These are phyloP conservation scores for Porpolomopsis calyptriformis DNA, from an alignment of 768 basidiomycete species.

Conservation along the genomic window DNA sequence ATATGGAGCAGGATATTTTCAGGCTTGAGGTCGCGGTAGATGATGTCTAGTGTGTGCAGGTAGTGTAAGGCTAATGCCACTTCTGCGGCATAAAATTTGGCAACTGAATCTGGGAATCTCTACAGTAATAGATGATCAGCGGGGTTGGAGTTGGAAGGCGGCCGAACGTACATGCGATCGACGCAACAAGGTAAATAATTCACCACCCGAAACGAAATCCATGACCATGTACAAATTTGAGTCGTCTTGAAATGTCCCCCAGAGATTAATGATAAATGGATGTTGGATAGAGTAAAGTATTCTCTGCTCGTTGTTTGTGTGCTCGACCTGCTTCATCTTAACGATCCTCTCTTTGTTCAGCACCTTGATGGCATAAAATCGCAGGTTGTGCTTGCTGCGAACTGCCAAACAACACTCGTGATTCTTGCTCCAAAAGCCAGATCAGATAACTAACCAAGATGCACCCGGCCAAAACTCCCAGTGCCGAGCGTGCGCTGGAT, in stretches of 20 bases:
- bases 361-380: constrained; percentile 94
- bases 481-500: constrained; percentile 83
- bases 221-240: constrained; percentile 97
- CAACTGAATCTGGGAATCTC: constrained; percentile 93
- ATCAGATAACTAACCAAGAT: constrained; percentile 52
- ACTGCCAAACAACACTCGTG: constrained; percentile 34
- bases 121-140: constrained; percentile 23
- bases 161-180: constrained; percentile 64
- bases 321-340: constrained; percentile 89
- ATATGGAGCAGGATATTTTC: constrained; percentile 89
- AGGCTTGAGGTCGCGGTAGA: constrained; percentile 96
- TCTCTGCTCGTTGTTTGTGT: constrained; percentile 89
- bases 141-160: not conserved
- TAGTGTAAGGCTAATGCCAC: constrained; percentile 89
- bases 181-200: constrained; percentile 87
- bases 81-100: constrained; percentile 95
- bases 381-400: constrained; percentile 86
- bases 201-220: constrained; percentile 94
- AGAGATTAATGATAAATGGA: constrained; percentile 91
- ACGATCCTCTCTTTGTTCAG: constrained; percentile 89
- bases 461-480: constrained; percentile 96
- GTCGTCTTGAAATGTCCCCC: constrained; percentile 90
- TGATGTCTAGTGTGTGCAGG: constrained; percentile 76
- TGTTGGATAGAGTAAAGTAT: constrained; percentile 83
- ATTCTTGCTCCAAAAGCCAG: constrained; percentile 5